A percentile compares a stretch with the other conserved stretches of the same genome.
Evolutionary conservation across 2,329 filamentous ascomycete genomes (phyloP).

Genomic region (Sporothrix mexicana): DNA sequence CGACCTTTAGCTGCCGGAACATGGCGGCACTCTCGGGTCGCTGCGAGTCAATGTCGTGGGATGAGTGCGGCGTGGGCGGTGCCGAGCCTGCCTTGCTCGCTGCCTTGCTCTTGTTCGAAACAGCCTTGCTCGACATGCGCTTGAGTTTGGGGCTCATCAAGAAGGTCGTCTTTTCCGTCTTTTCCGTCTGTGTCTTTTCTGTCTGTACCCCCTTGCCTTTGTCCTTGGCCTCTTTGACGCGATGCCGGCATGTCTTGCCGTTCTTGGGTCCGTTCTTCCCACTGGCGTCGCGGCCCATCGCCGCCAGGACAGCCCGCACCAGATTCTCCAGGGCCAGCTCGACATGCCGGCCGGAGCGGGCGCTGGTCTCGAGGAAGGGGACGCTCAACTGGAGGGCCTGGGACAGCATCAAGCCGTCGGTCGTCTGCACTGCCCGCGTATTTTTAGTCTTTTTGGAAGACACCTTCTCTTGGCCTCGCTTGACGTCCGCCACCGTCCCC

Average conservation of each 20-base stretch:
- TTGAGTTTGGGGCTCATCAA: not conserved
- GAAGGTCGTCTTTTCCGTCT: too few species aligned
- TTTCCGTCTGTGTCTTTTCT: not conserved
- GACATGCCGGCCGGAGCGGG: constrained; percentile 72
- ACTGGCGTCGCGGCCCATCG: constrained; percentile 36
- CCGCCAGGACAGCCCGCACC: constrained; percentile 39
- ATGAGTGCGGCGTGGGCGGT: not conserved
- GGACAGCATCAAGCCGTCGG: constrained; percentile 61
- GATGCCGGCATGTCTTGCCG: constrained; percentile 33
- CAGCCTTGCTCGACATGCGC: not conserved
- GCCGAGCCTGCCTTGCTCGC: not conserved
- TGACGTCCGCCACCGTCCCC: not conserved
- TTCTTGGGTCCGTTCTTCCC: constrained; percentile 30
- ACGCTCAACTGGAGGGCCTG: constrained; percentile 67
- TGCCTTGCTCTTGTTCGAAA: not conserved
- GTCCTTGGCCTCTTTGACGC: not conserved
- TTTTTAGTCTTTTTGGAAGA: not conserved
- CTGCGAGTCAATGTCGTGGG: not conserved
- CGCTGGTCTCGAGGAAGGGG: constrained; percentile 74
- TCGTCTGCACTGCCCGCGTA: constrained; percentile 52
- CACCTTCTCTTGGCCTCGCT: too few species aligned
- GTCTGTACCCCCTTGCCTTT: not conserved
- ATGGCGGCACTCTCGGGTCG: constrained; percentile 10
- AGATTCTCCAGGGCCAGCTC: constrained; percentile 60
- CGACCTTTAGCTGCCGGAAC: too few species aligned